Conservation (phyloP, 169 alveolate species). For the Plasmodium adleri region DNA sequence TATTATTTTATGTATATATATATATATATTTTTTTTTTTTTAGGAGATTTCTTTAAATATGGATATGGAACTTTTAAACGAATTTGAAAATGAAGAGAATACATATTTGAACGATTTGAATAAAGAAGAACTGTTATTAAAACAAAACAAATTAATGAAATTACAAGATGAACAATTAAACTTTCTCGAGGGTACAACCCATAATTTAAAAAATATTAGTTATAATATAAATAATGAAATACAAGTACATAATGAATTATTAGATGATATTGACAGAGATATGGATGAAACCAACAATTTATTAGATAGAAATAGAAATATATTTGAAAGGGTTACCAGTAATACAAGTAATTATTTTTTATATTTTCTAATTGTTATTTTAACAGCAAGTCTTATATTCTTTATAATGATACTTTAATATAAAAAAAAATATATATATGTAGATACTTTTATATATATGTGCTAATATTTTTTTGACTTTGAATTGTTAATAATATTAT, state of each 20-base stretch:
- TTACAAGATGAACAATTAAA: conserved; percentile 84
- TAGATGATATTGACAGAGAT: conserved; percentile 81
- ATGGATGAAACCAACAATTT: conserved; percentile 79
- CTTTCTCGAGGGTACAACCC: conserved; percentile 82
- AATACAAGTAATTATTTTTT: conserved; percentile 81
- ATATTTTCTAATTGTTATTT: conserved; percentile 76
- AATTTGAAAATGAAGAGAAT: conserved; percentile 30
- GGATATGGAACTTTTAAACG: conserved; percentile 43
- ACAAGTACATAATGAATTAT: conserved; percentile 79
- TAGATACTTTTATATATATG: neutral
- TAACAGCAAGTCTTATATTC: conserved; percentile 77
- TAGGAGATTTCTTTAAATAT: conserved; percentile 55
- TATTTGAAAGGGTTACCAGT: conserved; percentile 75
- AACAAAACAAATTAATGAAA: conserved; percentile 80
- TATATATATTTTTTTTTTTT: neutral
- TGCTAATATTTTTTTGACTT: too few species aligned
- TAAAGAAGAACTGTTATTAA: conserved; percentile 46
- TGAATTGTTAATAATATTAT: too few species aligned
- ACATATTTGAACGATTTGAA: conserved; percentile 47
- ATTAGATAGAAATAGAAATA: conserved; percentile 80
- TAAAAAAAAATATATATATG: neutral
- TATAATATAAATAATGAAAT: conserved; percentile 83
- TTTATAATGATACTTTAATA: conserved; percentile 66
- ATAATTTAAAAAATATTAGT: conserved; percentile 82
- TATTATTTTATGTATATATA: neutral